Base-by-base conservation (phyloP, 495 filamentous ascomycete species). In the Hypoxylon subgilvum region DNA sequence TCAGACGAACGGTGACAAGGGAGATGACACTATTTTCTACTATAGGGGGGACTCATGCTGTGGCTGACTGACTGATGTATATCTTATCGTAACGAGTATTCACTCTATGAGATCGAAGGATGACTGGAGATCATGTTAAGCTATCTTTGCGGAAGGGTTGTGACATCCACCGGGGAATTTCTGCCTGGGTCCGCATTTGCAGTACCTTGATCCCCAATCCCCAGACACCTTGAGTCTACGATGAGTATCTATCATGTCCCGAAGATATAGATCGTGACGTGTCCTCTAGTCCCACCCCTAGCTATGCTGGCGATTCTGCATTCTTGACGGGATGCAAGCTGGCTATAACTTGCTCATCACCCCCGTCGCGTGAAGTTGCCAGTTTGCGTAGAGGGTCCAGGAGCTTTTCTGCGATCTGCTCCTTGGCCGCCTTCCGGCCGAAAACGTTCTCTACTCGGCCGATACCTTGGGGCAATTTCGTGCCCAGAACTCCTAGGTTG, bases 351-450 rank as follows among this genome's bases (percentile, higher is more conserved):
- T 12, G 41, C 6, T 50, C 18, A 4, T 48, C 21, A 32, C 17
- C 14, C 7, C 31, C 50, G 5, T 38, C 34, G 35, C 68, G 52
- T 17, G 47, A 18, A 17, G 23, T 38, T 17, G 43, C 52, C 35
- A 70, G 41, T 17, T 44, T 10, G 18, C 62, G 9, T 19, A 72
- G n/a, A 45, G 52, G 59, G 16, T 9, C 45, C 6, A 71, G 31
- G 31, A 71, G 45, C 46, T 67, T 32, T 52, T 74, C 67, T 2
- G 71, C 74, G 6, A 74, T 57, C 48, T 22, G 55, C 45, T 73
- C 69, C 39, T 54, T 71, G 8, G 69, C 61, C 1, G 31, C 22
- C 35, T 57, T 67, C 51, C 46, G 67, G 5, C 62, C 50, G 9
- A 65, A 62, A 22, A 73, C 57, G 4, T 58, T 41, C 2, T 48